Evolutionary conservation across 257 asterid species (phyloP).

Genomic region (Nyctanthes arbortristis): DNA sequence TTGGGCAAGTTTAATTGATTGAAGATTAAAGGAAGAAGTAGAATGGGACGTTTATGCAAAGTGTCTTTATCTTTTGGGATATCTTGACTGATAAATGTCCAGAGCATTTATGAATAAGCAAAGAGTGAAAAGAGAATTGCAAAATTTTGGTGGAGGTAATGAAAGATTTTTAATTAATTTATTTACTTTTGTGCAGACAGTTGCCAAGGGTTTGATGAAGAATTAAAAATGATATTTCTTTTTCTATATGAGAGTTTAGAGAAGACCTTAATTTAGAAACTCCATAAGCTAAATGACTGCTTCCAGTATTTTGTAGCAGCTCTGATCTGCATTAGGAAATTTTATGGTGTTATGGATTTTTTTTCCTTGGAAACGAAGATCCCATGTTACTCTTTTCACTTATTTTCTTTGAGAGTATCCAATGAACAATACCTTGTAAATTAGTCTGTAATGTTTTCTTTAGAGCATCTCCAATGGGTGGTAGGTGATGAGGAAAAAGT

Average conservation of each 20-base stretch:
- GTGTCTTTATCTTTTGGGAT: background rate
- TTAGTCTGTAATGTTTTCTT: background rate
- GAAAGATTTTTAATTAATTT: background rate
- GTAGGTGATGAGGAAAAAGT: too few relatives aligned
- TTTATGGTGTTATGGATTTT: background rate
- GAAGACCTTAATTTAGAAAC: background rate
- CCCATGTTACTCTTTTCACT: background rate
- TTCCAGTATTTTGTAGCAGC: constrained; percentile 4
- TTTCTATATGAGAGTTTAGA: background rate
- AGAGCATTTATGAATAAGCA: background rate
- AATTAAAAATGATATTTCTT: background rate
- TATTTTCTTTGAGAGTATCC: background rate
- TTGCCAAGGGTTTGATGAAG: too few relatives aligned
- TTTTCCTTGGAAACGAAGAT: background rate
- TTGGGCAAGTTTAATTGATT: background rate
- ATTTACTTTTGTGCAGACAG: background rate
- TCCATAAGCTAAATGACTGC: background rate
- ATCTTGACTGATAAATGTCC: background rate
- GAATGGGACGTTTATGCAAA: background rate
- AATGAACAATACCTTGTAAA: background rate
- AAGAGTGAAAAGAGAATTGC: background rate
- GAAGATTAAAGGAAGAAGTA: background rate
- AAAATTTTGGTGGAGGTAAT: too few relatives aligned
- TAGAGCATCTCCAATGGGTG: too few relatives aligned
- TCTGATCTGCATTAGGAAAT: background rate